A percentile compares a stretch with the other conserved stretches of the same genome.
phyloP scores from a whole-genome alignment of 2,329 filamentous ascomycete species.

The Chaetomium olivaceum region DNA sequence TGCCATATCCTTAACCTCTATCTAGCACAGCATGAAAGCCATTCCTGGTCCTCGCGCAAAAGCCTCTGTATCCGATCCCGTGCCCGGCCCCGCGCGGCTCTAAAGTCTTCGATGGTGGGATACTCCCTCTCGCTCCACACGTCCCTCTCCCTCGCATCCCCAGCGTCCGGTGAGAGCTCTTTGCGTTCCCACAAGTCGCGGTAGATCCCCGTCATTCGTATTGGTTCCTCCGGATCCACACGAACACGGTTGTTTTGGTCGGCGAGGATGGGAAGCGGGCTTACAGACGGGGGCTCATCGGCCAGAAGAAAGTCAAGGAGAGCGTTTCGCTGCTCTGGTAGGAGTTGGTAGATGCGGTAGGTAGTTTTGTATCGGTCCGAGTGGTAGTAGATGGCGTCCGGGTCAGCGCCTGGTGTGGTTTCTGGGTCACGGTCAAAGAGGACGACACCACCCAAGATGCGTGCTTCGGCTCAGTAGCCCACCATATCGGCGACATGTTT shows the following conservation, averaged over 20 bases:
- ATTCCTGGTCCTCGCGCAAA: no score
- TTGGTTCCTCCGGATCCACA: conserved; percentile 35
- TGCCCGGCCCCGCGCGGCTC: background rate
- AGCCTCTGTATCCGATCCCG: background rate
- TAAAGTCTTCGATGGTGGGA: background rate
- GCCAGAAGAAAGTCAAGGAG: conserved; percentile 32
- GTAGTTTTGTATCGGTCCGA: conserved; percentile 23
- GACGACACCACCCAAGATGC: conserved; percentile 33
- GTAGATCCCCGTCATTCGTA: conserved; percentile 33
- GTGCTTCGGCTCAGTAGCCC: conserved; percentile 34
- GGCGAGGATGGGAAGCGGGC: conserved; percentile 28
- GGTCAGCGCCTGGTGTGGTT: conserved; percentile 4
- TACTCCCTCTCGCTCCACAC: background rate
- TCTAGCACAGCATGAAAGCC: no score
- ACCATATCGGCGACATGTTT: conserved; percentile 30
- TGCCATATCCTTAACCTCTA: no score
- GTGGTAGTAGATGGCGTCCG: conserved; percentile 31
- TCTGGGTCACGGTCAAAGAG: conserved; percentile 28
- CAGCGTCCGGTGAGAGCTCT: background rate
- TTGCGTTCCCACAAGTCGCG: conserved; percentile 36
- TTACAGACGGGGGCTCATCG: conserved; percentile 2
- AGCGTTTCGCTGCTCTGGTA: conserved; percentile 30
- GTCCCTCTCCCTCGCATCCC: background rate
- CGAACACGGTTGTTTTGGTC: conserved; percentile 30
- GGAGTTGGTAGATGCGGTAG: conserved; percentile 33